Evolutionary conservation across 2,329 filamentous ascomycete species (phyloP).

Genomic region (Pseudogymnoascus destructans): DNA sequence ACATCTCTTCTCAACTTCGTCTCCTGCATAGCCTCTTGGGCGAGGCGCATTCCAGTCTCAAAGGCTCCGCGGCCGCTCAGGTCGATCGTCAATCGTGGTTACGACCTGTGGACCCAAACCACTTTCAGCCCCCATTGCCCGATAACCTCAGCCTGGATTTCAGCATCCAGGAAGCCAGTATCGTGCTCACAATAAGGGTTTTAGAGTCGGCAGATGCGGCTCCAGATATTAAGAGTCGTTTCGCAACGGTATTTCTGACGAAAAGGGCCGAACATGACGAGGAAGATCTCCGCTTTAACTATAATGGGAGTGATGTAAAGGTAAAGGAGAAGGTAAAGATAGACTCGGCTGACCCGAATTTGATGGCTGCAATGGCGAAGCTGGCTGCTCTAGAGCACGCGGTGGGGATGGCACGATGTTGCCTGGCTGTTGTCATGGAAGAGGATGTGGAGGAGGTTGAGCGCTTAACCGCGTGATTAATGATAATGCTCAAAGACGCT

Average conservation of each 20-base stretch:
- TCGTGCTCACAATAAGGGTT: slow-evolving; percentile 57
- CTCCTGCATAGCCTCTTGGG: slow-evolving; percentile 41
- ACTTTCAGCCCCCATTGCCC: slow-evolving; percentile 49
- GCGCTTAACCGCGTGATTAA: slow-evolving; percentile 2
- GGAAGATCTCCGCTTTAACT: slow-evolving; percentile 62
- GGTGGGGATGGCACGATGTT: slow-evolving; percentile 54
- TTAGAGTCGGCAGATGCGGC: slow-evolving; percentile 54
- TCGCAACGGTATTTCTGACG: slow-evolving; percentile 56
- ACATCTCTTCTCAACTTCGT: slow-evolving; percentile 42
- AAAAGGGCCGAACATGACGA: slow-evolving; percentile 64
- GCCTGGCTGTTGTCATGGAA: slow-evolving; percentile 67
- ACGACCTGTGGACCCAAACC: slow-evolving; percentile 24
- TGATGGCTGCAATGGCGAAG: slow-evolving; percentile 76
- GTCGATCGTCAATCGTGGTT: slow-evolving; percentile 26
- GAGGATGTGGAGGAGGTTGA: slow-evolving; percentile 30
- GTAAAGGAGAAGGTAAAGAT: slow-evolving; percentile 84
- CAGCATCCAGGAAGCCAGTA: slow-evolving; percentile 53
- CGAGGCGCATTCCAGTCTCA: slow-evolving; percentile 39
- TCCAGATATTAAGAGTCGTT: slow-evolving; percentile 50
- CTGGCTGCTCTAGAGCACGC: slow-evolving; percentile 64
- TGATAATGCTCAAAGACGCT: slow-evolving; percentile 2
- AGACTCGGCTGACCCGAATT: slow-evolving; percentile 67
- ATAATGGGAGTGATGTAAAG: slow-evolving; percentile 52
- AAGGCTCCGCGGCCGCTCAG: slow-evolving; percentile 35
- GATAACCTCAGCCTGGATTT: slow-evolving; percentile 62